Base-by-base conservation (phyloP, 257 asterid species). In the Ajuga chamaepitys region DNA sequence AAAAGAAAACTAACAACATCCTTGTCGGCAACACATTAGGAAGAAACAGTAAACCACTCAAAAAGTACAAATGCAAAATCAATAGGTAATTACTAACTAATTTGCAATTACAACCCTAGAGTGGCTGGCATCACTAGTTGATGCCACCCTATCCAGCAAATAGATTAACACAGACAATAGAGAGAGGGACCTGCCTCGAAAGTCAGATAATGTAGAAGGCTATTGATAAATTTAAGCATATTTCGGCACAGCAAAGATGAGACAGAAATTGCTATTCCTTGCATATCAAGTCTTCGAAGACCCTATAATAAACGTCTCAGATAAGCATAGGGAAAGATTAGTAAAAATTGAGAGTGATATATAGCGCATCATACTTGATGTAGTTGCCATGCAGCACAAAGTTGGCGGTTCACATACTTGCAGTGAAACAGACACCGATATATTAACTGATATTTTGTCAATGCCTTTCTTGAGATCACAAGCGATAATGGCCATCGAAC, bases 321-420 rank as follows among this genome's bases (percentile, higher is more conserved):
- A 67, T 41, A 51, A 68, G 51, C 30, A 32, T 42, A 65, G 50
- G 30, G 55, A 64, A n/a, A 55, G 58, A 10, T 41, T 10, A 62
- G 44, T 46, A 67, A 22, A 34, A 34, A 67, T 25, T 56, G 14
- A 59, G 68, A 62, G 45, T 52, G 48, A 42, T 13, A 12, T 26
- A 21, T 28, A 14, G 41, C 17, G 51, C 34, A 40, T 41, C 85
- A 51, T 77, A 89, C 99, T 60, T 93, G 97, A 78, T 93, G 97
- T 41, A 86, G 67, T 72, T 93, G 99, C 99, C 99, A 93, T 72
- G 99, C 95, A 14, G 91, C 95, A 79, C 96, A 89, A 70, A 93
- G 99, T 79, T 93, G 99, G 69, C 97, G 77, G 70, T 89, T 85
- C 66, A 93, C 99, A 73, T 89, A 95, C 84, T 93, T 93, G 80